Percentiles rank a stretch among this genome's conserved stretches.
Evolutionary conservation across 177 flowering plant species (phyloP).

Genomic region (Vitis hybrid): DNA sequence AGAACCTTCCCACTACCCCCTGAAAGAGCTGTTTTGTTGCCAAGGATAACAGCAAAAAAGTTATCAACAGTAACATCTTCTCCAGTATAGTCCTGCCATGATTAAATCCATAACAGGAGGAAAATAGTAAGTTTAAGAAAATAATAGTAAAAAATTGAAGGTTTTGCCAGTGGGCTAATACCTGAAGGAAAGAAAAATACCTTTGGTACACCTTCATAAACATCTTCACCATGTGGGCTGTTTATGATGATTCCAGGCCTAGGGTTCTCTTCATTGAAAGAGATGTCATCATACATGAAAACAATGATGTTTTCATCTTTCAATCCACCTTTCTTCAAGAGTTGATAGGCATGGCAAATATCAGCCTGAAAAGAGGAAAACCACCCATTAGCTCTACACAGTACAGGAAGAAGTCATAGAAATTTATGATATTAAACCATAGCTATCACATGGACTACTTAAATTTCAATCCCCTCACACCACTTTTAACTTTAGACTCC

Average conservation of each 20-base stretch:
- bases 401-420: too few species aligned
- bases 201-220: constrained; percentile 92
- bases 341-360: constrained; percentile 95
- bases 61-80: constrained; percentile 68
- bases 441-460: too few species aligned
- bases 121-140: neutral
- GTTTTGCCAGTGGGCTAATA: neutral
- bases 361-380: constrained; percentile 59
- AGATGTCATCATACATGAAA: constrained; percentile 97
- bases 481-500: too few species aligned
- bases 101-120: constrained; percentile 10
- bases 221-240: constrained; percentile 76
- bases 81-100: constrained; percentile 82
- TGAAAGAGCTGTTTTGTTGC: constrained; percentile 71
- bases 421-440: too few species aligned
- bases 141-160: neutral
- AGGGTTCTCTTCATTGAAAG: constrained; percentile 71
- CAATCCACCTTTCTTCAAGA: constrained; percentile 78
- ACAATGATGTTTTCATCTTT: constrained; percentile 95
- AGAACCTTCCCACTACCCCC: constrained; percentile 95
- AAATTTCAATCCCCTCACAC: too few species aligned
- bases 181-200: constrained; percentile 31
- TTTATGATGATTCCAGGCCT: constrained; percentile 84
- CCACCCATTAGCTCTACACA: too few species aligned
- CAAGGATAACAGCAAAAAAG: constrained; percentile 81